Base-by-base conservation (phyloP, 352 stramenopile genomes). In the Globisporangium rhizosaccharum region DNA sequence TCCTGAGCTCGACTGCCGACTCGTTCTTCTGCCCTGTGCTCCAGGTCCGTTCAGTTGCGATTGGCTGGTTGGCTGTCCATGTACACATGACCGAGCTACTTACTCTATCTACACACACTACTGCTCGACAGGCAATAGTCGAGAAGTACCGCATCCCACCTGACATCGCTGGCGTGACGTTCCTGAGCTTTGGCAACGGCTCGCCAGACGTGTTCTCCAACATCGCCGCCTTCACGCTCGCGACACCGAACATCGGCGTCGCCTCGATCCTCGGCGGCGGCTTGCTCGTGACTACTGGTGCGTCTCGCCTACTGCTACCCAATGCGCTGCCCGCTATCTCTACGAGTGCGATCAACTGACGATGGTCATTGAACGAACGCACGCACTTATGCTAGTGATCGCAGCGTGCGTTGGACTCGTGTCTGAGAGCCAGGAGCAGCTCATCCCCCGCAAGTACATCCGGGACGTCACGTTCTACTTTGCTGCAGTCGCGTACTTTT, bases 121-220 rank as follows among this genome's bases (percentile, higher is more conserved):
- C 10, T 11, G 3, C 41, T 4, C 7, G 11, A 6, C 14, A 45
- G 41, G 41, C 14, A 9, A 49, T 93, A 26, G 81, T 93, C 23
- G 81, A 89, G 51, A 85, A 87, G 65, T 90, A 87, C 61, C 79
- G 68, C 7, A 85, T 92, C 47, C 82, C 80, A 28, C 78, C 82
- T 1, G 79, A 90, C 26, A 72, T 92, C 26, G 80, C 82, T 0
- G 82, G 82, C 28, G 82, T 90, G 20, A 92, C 82, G 30, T 90
- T 92, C 66, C 66, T 92, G 42, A 92, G 80, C 66, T 92, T 90
- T 39, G 79, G 80, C 23, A 92, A 92, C 57, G 82, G 80, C 12
- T 90, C 80, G 18, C 80, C 82, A 7, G 80, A 92, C 47, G 79
- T 92, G 0, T 90, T 92, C 52, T 87, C 82, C 45, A 92, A 92